A percentile compares a stretch with the other conserved stretches of the same genome.
These are phyloP conservation scores for Mucor racemosus DNA, from an alignment of 371 early-diverging fungal genomes.

Conservation along the genomic window DNA sequence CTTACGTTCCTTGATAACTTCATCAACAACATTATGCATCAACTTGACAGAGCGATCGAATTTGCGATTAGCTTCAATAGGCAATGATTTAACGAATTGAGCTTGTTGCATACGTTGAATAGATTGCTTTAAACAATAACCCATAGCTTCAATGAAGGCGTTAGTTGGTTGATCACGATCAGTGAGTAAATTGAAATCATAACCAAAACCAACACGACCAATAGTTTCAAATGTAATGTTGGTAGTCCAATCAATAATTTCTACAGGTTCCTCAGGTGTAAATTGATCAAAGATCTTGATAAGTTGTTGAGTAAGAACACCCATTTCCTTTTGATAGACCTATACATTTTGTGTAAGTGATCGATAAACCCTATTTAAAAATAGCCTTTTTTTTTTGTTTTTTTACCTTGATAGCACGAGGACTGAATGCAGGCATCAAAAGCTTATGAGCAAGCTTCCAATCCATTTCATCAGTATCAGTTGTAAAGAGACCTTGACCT, in stretches of 20 bases:
- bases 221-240: slow-evolving; percentile 59
- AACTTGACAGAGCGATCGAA: slow-evolving; percentile 37
- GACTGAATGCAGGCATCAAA: slow-evolving; percentile 62
- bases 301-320: slow-evolving; percentile 37
- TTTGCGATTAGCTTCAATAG: slow-evolving; percentile 44
- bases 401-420: slow-evolving; percentile 40
- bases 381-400: background rate
- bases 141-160: slow-evolving; percentile 62
- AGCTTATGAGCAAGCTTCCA: slow-evolving; percentile 60
- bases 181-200: slow-evolving; percentile 56
- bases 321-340: slow-evolving; percentile 54
- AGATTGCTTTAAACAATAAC: slow-evolving; percentile 35
- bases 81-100: slow-evolving; percentile 50
- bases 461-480: slow-evolving; percentile 47
- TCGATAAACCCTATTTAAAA: too few relatives aligned
- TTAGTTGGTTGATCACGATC: slow-evolving; percentile 40
- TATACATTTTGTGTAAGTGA: slow-evolving; percentile 8
- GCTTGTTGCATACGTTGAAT: slow-evolving; percentile 34
- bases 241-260: slow-evolving; percentile 60
- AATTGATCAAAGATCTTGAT: slow-evolving; percentile 45
- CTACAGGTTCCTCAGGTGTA: slow-evolving; percentile 41
- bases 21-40: slow-evolving; percentile 48
- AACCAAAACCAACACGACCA: slow-evolving; percentile 64
- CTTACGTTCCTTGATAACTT: slow-evolving; percentile 46
- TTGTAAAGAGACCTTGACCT: slow-evolving; percentile 54